Conservation (phyloP, 106 monocot species). For the Narthecium ossifragum region DNA sequence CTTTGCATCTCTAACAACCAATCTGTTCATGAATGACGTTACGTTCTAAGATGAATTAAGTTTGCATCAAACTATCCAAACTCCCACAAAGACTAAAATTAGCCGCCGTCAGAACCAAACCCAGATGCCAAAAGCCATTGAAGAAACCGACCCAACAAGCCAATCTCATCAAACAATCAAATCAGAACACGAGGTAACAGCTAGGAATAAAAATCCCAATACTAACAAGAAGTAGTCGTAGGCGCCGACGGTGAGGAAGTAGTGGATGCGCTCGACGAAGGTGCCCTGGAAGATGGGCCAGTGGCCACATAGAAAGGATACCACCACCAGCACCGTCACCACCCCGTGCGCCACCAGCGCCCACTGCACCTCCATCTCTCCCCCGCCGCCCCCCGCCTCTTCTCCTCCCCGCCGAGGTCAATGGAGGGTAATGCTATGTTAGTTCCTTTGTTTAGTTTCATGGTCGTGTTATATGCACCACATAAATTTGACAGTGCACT, state of each 20-base stretch:
- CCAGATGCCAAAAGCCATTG: too few species aligned
- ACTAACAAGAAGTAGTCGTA: slow-evolving; percentile 80
- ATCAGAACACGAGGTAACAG: neutral
- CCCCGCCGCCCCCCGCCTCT: neutral
- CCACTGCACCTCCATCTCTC: slow-evolving; percentile 65
- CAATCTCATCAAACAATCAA: neutral
- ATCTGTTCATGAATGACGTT: too few species aligned
- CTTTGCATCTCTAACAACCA: too few species aligned
- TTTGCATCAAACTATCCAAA: too few species aligned
- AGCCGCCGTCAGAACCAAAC: too few species aligned
- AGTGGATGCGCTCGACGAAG: slow-evolving; percentile 65
- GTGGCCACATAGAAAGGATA: slow-evolving; percentile 81
- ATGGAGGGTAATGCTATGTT: too few species aligned
- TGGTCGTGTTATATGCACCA: too few species aligned
- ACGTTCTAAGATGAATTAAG: too few species aligned
- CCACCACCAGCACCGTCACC: slow-evolving; percentile 58
- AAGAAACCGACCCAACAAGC: neutral
- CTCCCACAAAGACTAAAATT: too few species aligned
- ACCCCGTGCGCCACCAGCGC: slow-evolving; percentile 57
- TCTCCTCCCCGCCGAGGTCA: neutral
- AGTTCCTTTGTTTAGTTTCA: too few species aligned
- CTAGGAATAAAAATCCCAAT: too few species aligned
- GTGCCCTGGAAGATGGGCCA: slow-evolving; percentile 96
- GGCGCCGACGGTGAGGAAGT: slow-evolving; percentile 88
- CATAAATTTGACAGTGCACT: too few species aligned